Evolutionary conservation across 352 stramenopile genomes (phyloP).

Genomic region (Poterioochromonas sp.): DNA sequence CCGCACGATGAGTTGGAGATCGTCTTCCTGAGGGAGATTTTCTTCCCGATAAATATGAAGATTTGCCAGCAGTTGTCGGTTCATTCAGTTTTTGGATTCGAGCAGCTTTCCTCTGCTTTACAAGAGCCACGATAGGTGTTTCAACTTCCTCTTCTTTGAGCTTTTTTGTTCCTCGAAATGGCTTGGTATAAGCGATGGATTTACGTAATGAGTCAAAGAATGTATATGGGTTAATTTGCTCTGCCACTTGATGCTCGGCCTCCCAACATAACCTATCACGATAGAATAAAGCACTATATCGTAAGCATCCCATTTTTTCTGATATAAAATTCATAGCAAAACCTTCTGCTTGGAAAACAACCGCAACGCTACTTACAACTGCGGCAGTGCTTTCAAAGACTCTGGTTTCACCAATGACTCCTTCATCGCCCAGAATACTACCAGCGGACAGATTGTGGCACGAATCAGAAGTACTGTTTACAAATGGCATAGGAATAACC

Average conservation of each 20-base stretch:
- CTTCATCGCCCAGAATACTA: constrained; percentile 33
- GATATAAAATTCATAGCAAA: constrained; percentile 25
- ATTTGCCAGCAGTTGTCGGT: neutral
- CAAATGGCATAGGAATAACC: neutral
- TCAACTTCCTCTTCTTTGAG: neutral
- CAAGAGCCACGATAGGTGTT: too few relatives aligned
- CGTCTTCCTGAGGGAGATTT: neutral
- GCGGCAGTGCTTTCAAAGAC: neutral
- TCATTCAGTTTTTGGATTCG: neutral
- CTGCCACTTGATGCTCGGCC: neutral
- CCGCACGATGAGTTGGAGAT: neutral
- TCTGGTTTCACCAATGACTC: neutral
- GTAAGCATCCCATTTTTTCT: constrained; percentile 1
- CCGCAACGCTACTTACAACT: constrained; percentile 8
- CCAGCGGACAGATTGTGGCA: constrained; percentile 13
- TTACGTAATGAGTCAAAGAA: constrained; percentile 24
- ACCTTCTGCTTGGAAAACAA: constrained; percentile 17
- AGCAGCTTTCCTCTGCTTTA: too few relatives aligned
- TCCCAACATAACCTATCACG: constrained; percentile 5
- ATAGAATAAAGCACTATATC: constrained; percentile 18
- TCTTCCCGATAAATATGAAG: neutral
- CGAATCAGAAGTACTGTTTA: neutral
- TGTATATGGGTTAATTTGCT: constrained; percentile 31
- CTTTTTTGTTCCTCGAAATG: neutral
- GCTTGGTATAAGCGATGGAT: constrained; percentile 9